phyloP scores from a whole-genome alignment of 192 early-diverging fungal genomes.

The Helicostylum pulchrum region DNA sequence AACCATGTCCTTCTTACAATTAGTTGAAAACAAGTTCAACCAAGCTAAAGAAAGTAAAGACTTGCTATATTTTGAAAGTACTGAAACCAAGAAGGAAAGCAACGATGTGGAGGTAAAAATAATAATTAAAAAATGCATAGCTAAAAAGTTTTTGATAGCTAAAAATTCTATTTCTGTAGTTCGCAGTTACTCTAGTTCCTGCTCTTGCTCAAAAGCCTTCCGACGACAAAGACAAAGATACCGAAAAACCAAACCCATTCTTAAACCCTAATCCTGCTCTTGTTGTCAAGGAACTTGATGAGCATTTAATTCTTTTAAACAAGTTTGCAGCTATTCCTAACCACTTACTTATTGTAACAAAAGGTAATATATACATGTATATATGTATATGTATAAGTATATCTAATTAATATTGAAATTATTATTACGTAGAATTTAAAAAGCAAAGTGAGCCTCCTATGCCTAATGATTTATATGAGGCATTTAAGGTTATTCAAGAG shows the following conservation, averaged over 20 bases:
- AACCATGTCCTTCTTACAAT: slow-evolving; percentile 6
- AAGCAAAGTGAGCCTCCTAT: slow-evolving; percentile 47
- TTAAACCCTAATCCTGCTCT: slow-evolving; percentile 44
- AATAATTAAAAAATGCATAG: background rate
- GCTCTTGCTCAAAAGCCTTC: slow-evolving; percentile 38
- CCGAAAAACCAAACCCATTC: slow-evolving; percentile 45
- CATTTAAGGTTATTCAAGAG: slow-evolving; percentile 35
- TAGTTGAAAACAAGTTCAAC: slow-evolving; percentile 7
- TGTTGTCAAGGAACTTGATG: slow-evolving; percentile 40
- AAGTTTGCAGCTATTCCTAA: slow-evolving; percentile 54
- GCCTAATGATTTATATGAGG: slow-evolving; percentile 42
- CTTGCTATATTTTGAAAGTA: slow-evolving; percentile 17
- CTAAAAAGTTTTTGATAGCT: background rate
- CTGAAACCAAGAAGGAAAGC: background rate
- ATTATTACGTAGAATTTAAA: slow-evolving; percentile 41
- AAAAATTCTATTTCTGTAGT: slow-evolving; percentile 26
- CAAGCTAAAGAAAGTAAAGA: slow-evolving; percentile 4
- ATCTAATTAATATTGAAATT: no score
- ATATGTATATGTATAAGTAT: no score
- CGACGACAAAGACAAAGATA: slow-evolving; percentile 3
- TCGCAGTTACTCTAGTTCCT: slow-evolving; percentile 46
- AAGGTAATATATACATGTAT: slow-evolving; percentile 44
- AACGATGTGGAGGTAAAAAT: slow-evolving; percentile 16
- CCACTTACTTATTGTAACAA: slow-evolving; percentile 54
- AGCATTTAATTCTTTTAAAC: slow-evolving; percentile 49